A percentile compares a stretch with the other conserved stretches of the same genome.
These are phyloP conservation scores for Umbelopsis vinacea DNA, from an alignment of 192 early-diverging fungal genomes.

Conservation along the genomic window DNA sequence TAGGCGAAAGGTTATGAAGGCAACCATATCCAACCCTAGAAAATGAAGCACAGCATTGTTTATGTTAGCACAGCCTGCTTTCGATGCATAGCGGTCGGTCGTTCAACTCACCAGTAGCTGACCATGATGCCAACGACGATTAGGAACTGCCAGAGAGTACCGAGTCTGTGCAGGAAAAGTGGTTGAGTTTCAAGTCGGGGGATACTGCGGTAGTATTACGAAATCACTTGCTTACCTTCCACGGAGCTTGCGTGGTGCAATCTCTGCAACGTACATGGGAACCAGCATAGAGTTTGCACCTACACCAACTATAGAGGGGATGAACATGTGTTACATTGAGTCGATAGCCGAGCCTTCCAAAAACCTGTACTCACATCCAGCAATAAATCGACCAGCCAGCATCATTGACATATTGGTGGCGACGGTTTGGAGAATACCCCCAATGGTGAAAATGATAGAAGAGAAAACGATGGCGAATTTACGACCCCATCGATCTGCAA, in stretches of 20 bases:
- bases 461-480: conserved; percentile 60
- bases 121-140: conserved; percentile 40
- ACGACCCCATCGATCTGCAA: conserved; percentile 61
- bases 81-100: background rate
- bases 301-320: conserved; percentile 36
- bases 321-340: conserved; percentile 7
- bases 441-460: conserved; percentile 62
- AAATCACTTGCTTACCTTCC: conserved; percentile 48
- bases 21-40: conserved; percentile 34
- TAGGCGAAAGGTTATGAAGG: background rate
- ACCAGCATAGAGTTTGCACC: conserved; percentile 52
- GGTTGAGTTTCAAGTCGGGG: conserved; percentile 17
- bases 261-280: conserved; percentile 54
- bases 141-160: conserved; percentile 43
- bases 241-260: conserved; percentile 53
- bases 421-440: conserved; percentile 65
- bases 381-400: conserved; percentile 71
- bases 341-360: background rate
- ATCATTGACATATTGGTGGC: conserved; percentile 56
- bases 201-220: conserved; percentile 38
- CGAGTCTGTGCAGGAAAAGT: conserved; percentile 4
- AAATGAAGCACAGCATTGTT: background rate
- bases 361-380: conserved; percentile 47
- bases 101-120: conserved; percentile 61
- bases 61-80: background rate